Evolutionary conservation across 257 asterid genomes (phyloP).

Genomic region (Penstemon newberryi): DNA sequence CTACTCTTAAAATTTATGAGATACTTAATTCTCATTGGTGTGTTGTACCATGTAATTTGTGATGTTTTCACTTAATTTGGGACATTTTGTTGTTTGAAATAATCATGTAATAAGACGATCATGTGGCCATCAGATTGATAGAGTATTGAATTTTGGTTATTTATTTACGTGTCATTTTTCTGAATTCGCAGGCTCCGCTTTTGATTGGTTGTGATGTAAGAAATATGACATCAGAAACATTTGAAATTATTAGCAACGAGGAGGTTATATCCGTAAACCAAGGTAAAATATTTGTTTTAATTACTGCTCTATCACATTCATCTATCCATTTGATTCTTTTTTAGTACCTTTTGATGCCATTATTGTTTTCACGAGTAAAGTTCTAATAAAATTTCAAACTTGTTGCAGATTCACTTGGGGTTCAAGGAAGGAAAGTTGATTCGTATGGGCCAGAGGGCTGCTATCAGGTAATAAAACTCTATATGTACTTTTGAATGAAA

Average conservation of each 20-base stretch:
- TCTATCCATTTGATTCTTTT: background rate
- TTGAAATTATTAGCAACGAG: constrained; percentile 65
- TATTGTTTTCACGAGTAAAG: too few species aligned
- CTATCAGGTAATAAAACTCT: constrained; percentile 49
- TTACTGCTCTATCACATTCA: too few species aligned
- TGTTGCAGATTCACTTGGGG: constrained; percentile 68
- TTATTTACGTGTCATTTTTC: background rate
- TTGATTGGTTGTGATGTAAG: constrained; percentile 93
- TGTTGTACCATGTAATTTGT: too few species aligned
- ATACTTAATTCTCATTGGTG: too few species aligned
- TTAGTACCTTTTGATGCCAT: background rate
- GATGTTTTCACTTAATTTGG: background rate
- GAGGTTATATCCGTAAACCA: constrained; percentile 93
- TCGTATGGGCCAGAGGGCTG: constrained; percentile 57
- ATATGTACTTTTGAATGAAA: too few species aligned
- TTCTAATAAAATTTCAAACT: background rate
- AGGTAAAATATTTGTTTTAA: constrained; percentile 45
- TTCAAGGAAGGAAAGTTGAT: constrained; percentile 87
- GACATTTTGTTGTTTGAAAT: background rate
- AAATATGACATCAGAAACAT: constrained; percentile 72
- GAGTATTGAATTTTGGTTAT: too few species aligned
- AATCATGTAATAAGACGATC: background rate
- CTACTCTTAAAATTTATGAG: background rate
- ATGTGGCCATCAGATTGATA: too few species aligned
- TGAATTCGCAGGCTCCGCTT: constrained; percentile 71